Evolutionary conservation across 108 stramenopile genomes (phyloP).

Genomic region (Licmophora abbreviata): DNA sequence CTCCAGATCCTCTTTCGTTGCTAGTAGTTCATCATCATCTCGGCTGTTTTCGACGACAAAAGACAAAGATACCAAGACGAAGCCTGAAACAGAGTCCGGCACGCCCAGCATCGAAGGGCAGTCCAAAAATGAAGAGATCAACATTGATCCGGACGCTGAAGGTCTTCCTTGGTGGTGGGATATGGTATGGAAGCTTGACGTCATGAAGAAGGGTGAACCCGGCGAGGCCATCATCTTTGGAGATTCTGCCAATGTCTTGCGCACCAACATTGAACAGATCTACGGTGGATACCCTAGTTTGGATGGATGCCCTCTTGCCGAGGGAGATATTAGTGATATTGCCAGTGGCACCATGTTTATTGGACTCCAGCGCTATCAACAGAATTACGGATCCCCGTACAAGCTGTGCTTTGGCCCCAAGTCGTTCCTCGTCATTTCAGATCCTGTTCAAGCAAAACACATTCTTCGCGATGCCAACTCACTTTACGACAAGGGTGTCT

Average conservation of each 20-base stretch:
- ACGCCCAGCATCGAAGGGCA: background rate
- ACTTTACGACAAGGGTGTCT: conserved; percentile 82
- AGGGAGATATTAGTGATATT: conserved; percentile 85
- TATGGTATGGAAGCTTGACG: conserved; percentile 68
- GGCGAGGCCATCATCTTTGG: conserved; percentile 75
- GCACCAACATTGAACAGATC: conserved; percentile 91
- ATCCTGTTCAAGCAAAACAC: conserved; percentile 86
- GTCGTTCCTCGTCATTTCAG: conserved; percentile 89
- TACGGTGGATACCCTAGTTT: conserved; percentile 88
- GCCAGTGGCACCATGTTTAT: conserved; percentile 91
- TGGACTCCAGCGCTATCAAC: conserved; percentile 79
- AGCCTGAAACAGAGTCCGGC: background rate
- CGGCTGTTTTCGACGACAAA: conserved; percentile 1
- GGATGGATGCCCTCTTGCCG: conserved; percentile 89
- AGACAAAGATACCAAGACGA: conserved; percentile 4
- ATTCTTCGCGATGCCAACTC: conserved; percentile 79
- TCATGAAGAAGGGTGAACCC: conserved; percentile 40
- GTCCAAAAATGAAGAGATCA: conserved; percentile 1
- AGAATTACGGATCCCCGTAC: conserved; percentile 81
- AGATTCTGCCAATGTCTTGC: conserved; percentile 73
- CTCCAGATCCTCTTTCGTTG: too few species aligned
- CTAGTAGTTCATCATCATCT: background rate
- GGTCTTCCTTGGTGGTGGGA: conserved; percentile 91
- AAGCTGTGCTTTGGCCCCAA: conserved; percentile 97
- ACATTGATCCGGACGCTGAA: conserved; percentile 26